Evolutionary conservation across 805 yeast genomes (phyloP), one percentile per base, ranked within the genome.

Genomic region (Tetrapisispora taiwanensis): DNA sequence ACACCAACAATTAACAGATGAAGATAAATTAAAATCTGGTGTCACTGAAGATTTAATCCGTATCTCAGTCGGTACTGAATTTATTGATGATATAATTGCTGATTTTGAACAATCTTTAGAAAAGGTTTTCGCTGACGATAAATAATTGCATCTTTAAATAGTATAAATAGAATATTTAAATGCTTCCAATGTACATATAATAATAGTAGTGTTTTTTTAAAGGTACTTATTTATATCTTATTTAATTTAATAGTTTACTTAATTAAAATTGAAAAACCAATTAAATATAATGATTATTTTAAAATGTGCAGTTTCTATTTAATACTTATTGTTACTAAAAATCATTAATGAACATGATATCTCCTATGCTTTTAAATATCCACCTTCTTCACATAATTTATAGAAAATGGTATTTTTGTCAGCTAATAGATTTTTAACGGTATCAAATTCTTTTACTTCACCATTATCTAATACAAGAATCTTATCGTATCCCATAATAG

Each of bases 51-150:
- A 86, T 52, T 75, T 87, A 59, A 79, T 90, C 56, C 81, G 98
- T 70, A 81, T 87, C 37, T 78, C 95, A 38, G 84, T 86, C 39
- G 97, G 97, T 60, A 82, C 87, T 43, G 97, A 89, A 70, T 80
- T 76, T 63, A 83, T 88, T 58, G 95, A 88, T 52, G 97, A 90
- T 61, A 78, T 90, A 55, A 84, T 88, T 65, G 86, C 69, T 15
- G 97, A 90, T 65, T 81, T 88, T 55, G 88, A 87, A 58, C 88
- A 85, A 67, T 75, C 97, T 30, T 85, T 92, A 69, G 74, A 75
- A 56, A 67, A 66, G 39, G 84, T 81, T 37, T 82, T 68, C 44
- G 64, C 62, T 36, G 60, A 56, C 39, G 46, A 54, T 42, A 48
- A 48, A 33, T 37, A 28, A 28, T 10, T n/a, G 9, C 17, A n/a